Base-by-base conservation (phyloP, 805 yeast species). In the Candida maltosa region DNA sequence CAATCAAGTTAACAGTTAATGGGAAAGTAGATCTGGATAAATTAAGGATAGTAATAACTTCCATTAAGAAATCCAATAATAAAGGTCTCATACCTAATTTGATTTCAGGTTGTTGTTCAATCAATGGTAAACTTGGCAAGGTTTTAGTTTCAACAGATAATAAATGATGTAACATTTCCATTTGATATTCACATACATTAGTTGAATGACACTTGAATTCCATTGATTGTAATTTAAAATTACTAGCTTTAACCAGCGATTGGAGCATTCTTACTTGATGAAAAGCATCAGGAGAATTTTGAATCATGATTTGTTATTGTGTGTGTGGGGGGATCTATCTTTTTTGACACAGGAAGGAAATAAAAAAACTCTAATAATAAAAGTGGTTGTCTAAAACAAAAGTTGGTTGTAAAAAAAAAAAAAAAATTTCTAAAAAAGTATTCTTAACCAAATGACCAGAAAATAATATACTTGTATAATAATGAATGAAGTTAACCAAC, bases 51-150 rank as follows among this genome's bases (percentile, higher is more conserved):
- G 63, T 65, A 39, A 65, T 62, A 22, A 67, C 71, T 37, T 67
- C 72, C 70, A 66, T 60, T 38, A 67, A 54, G 40, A 65, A 65
- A 49, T 66, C 72, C 23, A 67, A 54, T 27, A 67, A 52, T 31
- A 65, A 48, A 3, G 72, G 73, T 26, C 73, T 48, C 73, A 67
- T 67, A 30, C 63, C 58, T 30, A 67, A 46, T 39, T 62, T 67
- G 47, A 67, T 67, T 40, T 66, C 73, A 2, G 72, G 72, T 47
- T 67, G 73, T 46, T 66, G 70, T 48, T 65, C 70, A 40, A 66
- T 65, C 33, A 66, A 54, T 25, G 52, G 42, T 34, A 65, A 51
- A 41, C 58, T 53, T 18, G 72, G 54, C 32, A 48, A 45, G 4
- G 61, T 58, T 10, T 41, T 37, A 15, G 44, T 42, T 46, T 65